Conservation (phyloP, 1,284 basidiomycete genomes). For the Ganoderma resinaceum region DNA sequence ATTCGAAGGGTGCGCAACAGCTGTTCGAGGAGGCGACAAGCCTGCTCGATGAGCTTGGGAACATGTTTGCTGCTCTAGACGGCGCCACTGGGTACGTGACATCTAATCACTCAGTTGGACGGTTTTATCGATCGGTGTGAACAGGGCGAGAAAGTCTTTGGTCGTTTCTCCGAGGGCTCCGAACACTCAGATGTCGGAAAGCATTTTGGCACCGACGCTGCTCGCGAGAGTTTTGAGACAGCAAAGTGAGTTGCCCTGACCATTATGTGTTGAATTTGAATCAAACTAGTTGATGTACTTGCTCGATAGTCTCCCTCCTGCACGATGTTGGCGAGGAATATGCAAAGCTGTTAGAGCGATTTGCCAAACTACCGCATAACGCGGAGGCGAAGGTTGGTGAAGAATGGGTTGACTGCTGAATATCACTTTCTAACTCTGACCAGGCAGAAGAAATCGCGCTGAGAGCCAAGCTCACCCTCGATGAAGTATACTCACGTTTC, state of each 20-base stretch:
- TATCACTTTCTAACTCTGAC: not conserved
- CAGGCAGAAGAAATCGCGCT: slow-evolving; percentile 79
- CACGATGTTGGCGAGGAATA: slow-evolving; percentile 69
- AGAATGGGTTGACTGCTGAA: not conserved
- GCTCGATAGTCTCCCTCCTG: slow-evolving; percentile 71
- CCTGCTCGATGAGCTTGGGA: slow-evolving; percentile 66
- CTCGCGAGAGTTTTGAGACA: slow-evolving; percentile 74
- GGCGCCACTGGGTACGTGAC: slow-evolving; percentile 45
- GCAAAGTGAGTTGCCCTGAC: slow-evolving; percentile 61
- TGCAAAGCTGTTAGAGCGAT: slow-evolving; percentile 61
- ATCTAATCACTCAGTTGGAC: not conserved
- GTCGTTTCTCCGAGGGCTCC: slow-evolving; percentile 42
- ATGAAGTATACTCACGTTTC: slow-evolving; percentile 80
- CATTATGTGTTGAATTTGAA: not conserved
- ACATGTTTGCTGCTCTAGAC: slow-evolving; percentile 61
- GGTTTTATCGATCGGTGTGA: no score
- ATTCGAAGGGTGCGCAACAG: slow-evolving; percentile 54
- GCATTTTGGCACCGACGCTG: slow-evolving; percentile 72
- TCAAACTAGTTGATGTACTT: not conserved
- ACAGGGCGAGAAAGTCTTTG: slow-evolving; percentile 53
- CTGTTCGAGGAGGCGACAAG: slow-evolving; percentile 60
- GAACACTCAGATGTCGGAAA: slow-evolving; percentile 42
- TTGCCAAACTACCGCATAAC: slow-evolving; percentile 64
- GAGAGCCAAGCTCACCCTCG: slow-evolving; percentile 76
- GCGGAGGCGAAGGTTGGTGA: slow-evolving; percentile 60